Base-by-base conservation (phyloP, 768 basidiomycete genomes). In the Phlebiopsis gigantea region DNA sequence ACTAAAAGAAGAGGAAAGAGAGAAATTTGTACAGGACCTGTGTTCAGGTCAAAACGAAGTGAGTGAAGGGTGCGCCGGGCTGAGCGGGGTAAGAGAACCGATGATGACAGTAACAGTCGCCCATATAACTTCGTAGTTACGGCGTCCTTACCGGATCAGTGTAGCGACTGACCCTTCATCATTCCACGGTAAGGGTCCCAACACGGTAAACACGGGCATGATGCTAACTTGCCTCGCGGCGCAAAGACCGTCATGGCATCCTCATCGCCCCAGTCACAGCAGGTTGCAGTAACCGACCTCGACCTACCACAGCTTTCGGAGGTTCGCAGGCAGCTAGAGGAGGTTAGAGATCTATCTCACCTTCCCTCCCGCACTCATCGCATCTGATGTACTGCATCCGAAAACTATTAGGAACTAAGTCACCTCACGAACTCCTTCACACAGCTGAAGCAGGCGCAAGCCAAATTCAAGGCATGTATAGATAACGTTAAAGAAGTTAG, bases 391-490 rank as follows among this genome's bases (percentile, higher is more conserved):
- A 17, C 19, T 51, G 34, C 28, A 30, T 17, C 24, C 9, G 8
- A 4, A n/a, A 34, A 28, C 15, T 2, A 6, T 21, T 69, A 98
- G 95, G 96, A 99, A 78, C 73, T 99, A 46, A 87, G 83, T 56
- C 95, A 97, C 68, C 77, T 98, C 47, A 91, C 94, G 10, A 88
- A 82, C 64, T 96, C 94, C 29, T 98, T 94, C 67, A 83, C 87
- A 10, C 93, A 97, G 64, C 82, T 98, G 24, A 96, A 93, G 69
- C 86, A 88, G 62, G 96, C 94, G 0, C 93, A 98, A 68, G 81
- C 85, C 1, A 97, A 96, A 71, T 98, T 98, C 79, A 85, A 82
- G 61, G 75, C 85, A 6, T 96, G 96, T 65, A 80, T 93, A 22
- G 87, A 90, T 54, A 91, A 88, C 61, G 84, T 93, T 1, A 73